Evolutionary conservation across 2,329 filamentous ascomycete species (phyloP), one percentile per base, ranked within the genome.

Genomic region (Pyricularia pennisetigena): DNA sequence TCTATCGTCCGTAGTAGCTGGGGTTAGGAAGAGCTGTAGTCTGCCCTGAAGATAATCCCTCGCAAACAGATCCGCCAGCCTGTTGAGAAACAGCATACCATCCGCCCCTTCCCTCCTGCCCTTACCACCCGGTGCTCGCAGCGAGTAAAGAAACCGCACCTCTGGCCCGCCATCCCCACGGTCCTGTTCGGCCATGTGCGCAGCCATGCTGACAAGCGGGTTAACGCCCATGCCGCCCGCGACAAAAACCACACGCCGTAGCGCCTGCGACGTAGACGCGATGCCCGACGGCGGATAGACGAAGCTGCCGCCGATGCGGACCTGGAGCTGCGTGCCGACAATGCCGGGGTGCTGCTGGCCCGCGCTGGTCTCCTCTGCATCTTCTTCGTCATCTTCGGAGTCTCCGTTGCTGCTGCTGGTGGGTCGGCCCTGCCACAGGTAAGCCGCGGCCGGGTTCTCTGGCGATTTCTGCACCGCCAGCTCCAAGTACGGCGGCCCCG

Each of bases 181-280:
- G 10, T 54, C 62, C 23, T 61, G 23, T 23, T 84, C 78, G 28
- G 82, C 81, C 7, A 93, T 79, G 70, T 85, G 83, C 20, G 85
- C 82, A 65, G 93, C 79, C 76, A 94, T 94, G 68, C 90, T 92
- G 68, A 93, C 85, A 5, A 94, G 79, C 0, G 92, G 92, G 73
- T 96, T 96, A 68, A 96, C 89, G 0, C 93, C 92, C 26, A 96
- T 88, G 1, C 92, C 93, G 0, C 92, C 92, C 0, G 92, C 92
- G 16, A 96, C 82, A 70, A 97, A 88, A 3, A 97, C 85, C 5
- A 90, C 82, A 68, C 85, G 87, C 62, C 82, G 81, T 61, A 90
- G 64, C n/a, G 12, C 57, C 1, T 64, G 57, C 1, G 64, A 28
- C 80, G 4, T 12, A 35, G 32, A 76, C 71, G 4, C 20, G 24